Base-by-base conservation (phyloP, 208 protist genomes). In the Wallacemonas sp. region DNA sequence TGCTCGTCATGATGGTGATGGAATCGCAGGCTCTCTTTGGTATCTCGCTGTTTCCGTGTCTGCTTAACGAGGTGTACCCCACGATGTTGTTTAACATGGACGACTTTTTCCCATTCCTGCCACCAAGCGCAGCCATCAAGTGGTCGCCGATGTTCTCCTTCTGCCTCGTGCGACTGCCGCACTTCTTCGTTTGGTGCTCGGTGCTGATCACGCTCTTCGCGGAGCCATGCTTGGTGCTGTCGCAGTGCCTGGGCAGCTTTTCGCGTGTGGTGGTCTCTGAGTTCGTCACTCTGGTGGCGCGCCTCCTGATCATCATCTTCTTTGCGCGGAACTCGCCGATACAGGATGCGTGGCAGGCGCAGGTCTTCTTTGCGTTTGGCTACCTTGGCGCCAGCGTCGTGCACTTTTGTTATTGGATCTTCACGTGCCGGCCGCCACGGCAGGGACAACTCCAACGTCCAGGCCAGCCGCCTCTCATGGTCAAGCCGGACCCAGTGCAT, bases 161-260 rank as follows among this genome's bases (percentile, higher is more conserved):
- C 43, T 23, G 54, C 14, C 27, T 74, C 17, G 56, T 48, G 3
- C 30, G 9, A 8, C 21, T 88, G 11, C 88, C 85, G 3, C 83
- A 95, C 66, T 14, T 86, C 17, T 44, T 86, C 21, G 68, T 90
- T 47, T 71, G 71, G 54, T 36, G 66, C 23, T 86, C 83, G 43
- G 54, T 85, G 4, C 19, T 86, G 2, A 41, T 85, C 36, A 72
- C 65, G 46, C 71, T 85, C 6, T 33, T 74, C 9, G 72, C 74
- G 17, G 86, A 95, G 65, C 89, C 89, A 30, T 85, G 76, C 61
- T 38, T 95, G 16, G 76, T 81, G n/a, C 63, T 95, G 24, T 71
- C 79, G 32, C 78, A 87, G 44, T 83, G 80, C 1, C 78, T 92
- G 17, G 81, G 91, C 61, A 57, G 86, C 36, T 86, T 87, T 29